These are phyloP conservation scores for Microbotryum violaceum DNA, from an alignment of 1,284 basidiomycete species.

Conservation along the genomic window DNA sequence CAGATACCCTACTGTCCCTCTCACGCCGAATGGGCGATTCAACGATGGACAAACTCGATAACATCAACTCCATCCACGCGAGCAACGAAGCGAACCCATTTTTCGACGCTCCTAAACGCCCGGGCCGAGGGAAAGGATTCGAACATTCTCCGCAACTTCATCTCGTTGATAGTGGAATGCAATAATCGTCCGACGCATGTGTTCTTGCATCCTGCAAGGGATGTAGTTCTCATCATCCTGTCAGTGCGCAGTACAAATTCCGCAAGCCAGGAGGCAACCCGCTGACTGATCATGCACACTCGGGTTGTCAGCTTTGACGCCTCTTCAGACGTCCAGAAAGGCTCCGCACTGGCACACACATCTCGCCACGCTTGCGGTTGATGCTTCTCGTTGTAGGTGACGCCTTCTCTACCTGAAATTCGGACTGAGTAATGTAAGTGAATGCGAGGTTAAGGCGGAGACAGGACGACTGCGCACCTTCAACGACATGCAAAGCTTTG, in stretches of 20 bases:
- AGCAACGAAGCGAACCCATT: conserved; percentile 21
- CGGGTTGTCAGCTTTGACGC: conserved; percentile 11
- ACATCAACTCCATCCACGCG: conserved; percentile 28
- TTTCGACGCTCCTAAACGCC: conserved; percentile 15
- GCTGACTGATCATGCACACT: neutral
- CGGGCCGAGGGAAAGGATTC: conserved; percentile 21
- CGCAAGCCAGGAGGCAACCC: too few species aligned
- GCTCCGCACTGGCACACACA: neutral
- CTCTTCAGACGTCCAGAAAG: conserved; percentile 15
- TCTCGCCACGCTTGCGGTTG: conserved; percentile 12
- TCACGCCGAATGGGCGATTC: conserved; percentile 4
- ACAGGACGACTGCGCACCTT: too few species aligned
- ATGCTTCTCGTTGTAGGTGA: conserved; percentile 8
- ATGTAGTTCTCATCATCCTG: conserved; percentile 16
- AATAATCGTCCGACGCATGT: conserved; percentile 32
- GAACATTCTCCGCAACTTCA: conserved; percentile 31
- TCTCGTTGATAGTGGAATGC: conserved; percentile 22
- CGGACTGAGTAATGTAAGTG: too few species aligned
- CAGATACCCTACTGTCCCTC: neutral
- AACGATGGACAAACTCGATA: conserved; percentile 25
- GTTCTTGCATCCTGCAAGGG: conserved; percentile 19
- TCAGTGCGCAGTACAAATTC: neutral
- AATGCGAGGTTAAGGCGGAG: too few species aligned
- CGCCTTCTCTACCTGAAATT: neutral
- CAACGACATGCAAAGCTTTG: neutral